Evolutionary conservation across 192 early-diverging fungal species (phyloP).

Genomic region (Kickxella alabastrina): DNA sequence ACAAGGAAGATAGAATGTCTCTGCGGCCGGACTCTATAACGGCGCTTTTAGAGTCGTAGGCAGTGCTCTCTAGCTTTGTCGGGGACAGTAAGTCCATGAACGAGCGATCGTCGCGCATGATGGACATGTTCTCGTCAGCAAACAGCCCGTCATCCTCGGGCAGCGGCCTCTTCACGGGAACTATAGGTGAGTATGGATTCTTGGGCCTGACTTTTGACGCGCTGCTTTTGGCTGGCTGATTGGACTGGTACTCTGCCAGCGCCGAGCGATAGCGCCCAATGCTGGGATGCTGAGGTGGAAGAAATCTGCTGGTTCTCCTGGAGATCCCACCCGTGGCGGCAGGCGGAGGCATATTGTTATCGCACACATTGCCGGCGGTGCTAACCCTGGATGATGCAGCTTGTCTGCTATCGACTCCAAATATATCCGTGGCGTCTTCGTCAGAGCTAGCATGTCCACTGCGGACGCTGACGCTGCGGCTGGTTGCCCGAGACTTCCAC

Average conservation of each 20-base stretch:
- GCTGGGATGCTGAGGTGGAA: constrained; percentile 40
- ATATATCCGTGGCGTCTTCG: constrained; percentile 1
- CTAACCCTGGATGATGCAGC: neutral
- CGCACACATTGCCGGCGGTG: neutral
- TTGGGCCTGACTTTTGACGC: no score
- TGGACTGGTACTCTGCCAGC: constrained; percentile 18
- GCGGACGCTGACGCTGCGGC: neutral
- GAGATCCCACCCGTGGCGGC: neutral
- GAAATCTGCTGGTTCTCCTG: neutral
- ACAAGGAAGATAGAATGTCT: constrained; percentile 23
- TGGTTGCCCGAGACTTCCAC: constrained; percentile 6
- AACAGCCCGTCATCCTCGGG: neutral
- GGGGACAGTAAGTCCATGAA: constrained; percentile 49
- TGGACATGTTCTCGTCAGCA: constrained; percentile 18
- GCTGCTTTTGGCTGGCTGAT: no score
- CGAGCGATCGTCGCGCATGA: constrained; percentile 36
- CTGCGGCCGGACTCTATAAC: neutral
- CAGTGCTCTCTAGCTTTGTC: constrained; percentile 9
- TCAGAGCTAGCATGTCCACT: constrained; percentile 6
- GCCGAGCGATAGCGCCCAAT: constrained; percentile 29
- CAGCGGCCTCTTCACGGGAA: neutral
- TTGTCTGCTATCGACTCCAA: constrained; percentile 10
- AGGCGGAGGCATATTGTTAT: neutral
- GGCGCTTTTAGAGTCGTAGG: neutral
- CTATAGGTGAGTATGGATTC: neutral